Evolutionary conservation across 2,329 filamentous ascomycete species (phyloP), one percentile per base, ranked within the genome.

Genomic region (Ilyonectria destructans): DNA sequence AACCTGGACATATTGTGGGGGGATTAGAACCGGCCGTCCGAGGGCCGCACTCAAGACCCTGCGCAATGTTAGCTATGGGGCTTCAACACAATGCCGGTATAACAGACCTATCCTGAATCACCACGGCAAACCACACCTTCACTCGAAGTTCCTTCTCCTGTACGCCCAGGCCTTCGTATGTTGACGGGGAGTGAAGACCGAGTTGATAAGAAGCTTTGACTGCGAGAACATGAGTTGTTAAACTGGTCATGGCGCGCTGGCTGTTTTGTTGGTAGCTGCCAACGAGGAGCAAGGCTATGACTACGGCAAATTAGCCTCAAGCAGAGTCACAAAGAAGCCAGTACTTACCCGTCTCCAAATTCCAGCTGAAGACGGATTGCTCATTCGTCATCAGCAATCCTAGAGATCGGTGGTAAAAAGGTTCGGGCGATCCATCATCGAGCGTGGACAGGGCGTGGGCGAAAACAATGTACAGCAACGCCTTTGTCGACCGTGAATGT

Each of bases 251-350:
- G 8, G 79, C 77, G 3, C 78, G 71, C 52, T 80, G 78, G n/a
- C 70, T 80, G 40, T 80, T 80, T 54, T 81, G 79, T 35, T 80
- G 77, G 43, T 77, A 81, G 40, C 71, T 78, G 2, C 75, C 70
- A 2, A 80, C 67, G 1, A 81, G 73, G 6, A 81, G 71, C 21
- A 81, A 58, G 1, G 77, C 69, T 65, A 81, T 79, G 7, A 81
- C 79, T 77, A 60, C 29, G 17, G 2, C 31, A 1, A 2, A 31
- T 61, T 15, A 61, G 58, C 10, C 2, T n/a, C 26, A 29, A 23
- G 8, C 8, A 19, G 19, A 23, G 2, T 10, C 26, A 55, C 4
- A 5, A 12, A 10, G 64, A 57, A 6, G 37, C 5, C 4, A 13
- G 6, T 3, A 52, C 65, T 12, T 60, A 75, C 73, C 57, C 4